Evolutionary conservation across 495 filamentous ascomycete species (phyloP).

Genomic region (Aspergillus heteromorphus): DNA sequence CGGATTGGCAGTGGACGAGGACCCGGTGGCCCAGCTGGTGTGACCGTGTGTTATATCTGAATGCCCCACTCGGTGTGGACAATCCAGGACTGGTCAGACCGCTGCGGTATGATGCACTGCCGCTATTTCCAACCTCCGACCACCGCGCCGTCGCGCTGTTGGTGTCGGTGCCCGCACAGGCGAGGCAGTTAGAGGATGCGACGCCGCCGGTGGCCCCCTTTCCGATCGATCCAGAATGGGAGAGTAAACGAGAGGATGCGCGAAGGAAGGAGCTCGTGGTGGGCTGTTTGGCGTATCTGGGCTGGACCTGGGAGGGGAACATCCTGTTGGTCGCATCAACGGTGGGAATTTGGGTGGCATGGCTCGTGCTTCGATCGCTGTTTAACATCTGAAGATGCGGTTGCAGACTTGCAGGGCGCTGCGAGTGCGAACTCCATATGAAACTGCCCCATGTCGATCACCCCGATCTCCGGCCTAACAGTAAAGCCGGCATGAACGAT

Average conservation of each 20-base stretch:
- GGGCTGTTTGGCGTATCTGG: slow-evolving; percentile 51
- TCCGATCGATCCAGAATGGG: slow-evolving; percentile 49
- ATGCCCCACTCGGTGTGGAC: slow-evolving; percentile 48
- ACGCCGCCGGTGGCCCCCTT: slow-evolving; percentile 42
- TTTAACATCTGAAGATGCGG: slow-evolving; percentile 5
- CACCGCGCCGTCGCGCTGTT: slow-evolving; percentile 76
- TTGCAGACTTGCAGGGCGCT: background rate
- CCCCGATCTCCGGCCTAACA: background rate
- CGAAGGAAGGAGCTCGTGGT: slow-evolving; percentile 54
- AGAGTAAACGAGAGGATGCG: slow-evolving; percentile 40
- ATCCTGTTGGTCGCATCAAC: slow-evolving; percentile 40
- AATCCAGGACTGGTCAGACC: slow-evolving; percentile 36
- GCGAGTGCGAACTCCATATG: background rate
- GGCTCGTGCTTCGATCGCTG: slow-evolving; percentile 39
- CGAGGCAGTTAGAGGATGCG: slow-evolving; percentile 23
- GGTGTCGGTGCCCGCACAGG: slow-evolving; percentile 49
- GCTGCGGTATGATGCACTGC: slow-evolving; percentile 64
- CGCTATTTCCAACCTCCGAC: slow-evolving; percentile 71
- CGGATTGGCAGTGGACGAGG: slow-evolving; percentile 67
- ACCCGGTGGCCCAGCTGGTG: slow-evolving; percentile 93
- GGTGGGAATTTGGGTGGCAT: slow-evolving; percentile 40
- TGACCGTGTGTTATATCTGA: slow-evolving; percentile 79
- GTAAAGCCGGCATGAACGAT: background rate
- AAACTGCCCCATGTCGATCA: slow-evolving; percentile 1
- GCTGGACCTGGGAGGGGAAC: slow-evolving; percentile 57